Conservation (phyloP, 2,329 filamentous ascomycete species). For the Penicillium verrucosum region DNA sequence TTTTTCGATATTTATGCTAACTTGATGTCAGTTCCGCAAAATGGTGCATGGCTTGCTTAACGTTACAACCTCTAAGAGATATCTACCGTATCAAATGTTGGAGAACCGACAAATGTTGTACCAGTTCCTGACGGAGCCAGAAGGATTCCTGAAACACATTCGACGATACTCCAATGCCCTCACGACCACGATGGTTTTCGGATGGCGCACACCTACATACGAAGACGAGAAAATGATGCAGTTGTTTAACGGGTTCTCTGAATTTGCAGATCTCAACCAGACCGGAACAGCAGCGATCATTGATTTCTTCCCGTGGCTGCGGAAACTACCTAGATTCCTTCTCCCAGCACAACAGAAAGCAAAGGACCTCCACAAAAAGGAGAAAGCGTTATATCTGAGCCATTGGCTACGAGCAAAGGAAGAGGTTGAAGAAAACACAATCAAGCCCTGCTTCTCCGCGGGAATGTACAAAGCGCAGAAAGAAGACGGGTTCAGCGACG, state of each 20-base stretch:
- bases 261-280: constrained; percentile 45
- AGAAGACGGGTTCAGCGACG: constrained; percentile 32
- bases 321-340: constrained; percentile 44
- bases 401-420: constrained; percentile 45
- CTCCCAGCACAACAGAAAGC: constrained; percentile 40
- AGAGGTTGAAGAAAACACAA: constrained; percentile 27
- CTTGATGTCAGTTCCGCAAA: constrained; percentile 25
- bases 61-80: constrained; percentile 45
- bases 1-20: background rate
- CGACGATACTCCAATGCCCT: constrained; percentile 47
- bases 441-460: constrained; percentile 30
- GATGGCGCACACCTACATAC: constrained; percentile 43
- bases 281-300: constrained; percentile 44
- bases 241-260: constrained; percentile 43
- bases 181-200: constrained; percentile 51
- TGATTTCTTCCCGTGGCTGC: constrained; percentile 48
- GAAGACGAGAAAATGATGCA: constrained; percentile 45
- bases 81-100: constrained; percentile 55
- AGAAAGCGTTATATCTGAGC: constrained; percentile 43
- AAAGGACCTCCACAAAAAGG: constrained; percentile 43
- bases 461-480: constrained; percentile 31
- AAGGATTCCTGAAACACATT: constrained; percentile 14
- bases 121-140: constrained; percentile 47
- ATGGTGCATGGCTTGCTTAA: constrained; percentile 49
- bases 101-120: constrained; percentile 54